Evolutionary conservation across 1,284 basidiomycete genomes (phyloP).

Genomic region (Puccinia hordei): DNA sequence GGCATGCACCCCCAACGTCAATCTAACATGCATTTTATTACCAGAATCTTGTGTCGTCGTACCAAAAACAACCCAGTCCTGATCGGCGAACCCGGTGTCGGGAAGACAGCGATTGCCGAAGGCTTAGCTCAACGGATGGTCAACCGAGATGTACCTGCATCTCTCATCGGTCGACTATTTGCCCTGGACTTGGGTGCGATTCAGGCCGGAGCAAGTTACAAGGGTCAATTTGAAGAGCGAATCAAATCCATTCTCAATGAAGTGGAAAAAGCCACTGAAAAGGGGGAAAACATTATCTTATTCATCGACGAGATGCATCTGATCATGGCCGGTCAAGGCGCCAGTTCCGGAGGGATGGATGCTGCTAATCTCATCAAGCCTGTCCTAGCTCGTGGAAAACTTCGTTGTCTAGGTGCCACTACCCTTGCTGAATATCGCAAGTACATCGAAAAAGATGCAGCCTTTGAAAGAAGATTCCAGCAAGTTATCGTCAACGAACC

Average conservation of each 20-base stretch:
- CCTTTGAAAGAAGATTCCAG: constrained; percentile 85
- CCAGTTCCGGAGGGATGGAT: constrained; percentile 58
- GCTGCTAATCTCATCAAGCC: constrained; percentile 70
- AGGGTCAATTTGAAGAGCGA: constrained; percentile 96
- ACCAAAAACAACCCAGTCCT: constrained; percentile 91
- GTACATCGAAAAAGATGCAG: constrained; percentile 84
- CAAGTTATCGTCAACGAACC: constrained; percentile 94
- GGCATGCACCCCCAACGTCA: not conserved
- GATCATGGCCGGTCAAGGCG: constrained; percentile 80
- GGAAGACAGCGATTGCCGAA: constrained; percentile 91
- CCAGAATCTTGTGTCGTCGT: constrained; percentile 61
- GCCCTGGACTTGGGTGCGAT: constrained; percentile 86
- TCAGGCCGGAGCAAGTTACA: constrained; percentile 87
- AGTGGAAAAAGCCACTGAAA: constrained; percentile 84
- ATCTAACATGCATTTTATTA: not conserved
- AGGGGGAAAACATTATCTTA: constrained; percentile 82
- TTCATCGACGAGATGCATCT: constrained; percentile 81
- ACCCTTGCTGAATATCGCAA: constrained; percentile 91
- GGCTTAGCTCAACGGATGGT: constrained; percentile 94
- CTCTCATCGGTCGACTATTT: constrained; percentile 71
- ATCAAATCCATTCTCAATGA: constrained; percentile 77
- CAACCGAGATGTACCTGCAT: constrained; percentile 90
- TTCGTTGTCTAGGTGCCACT: constrained; percentile 87
- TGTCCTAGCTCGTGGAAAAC: constrained; percentile 75
- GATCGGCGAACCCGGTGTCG: constrained; percentile 90